Evolutionary conservation across 148 eudicot genomes (phyloP).

Genomic region (Arbutus unedo): DNA sequence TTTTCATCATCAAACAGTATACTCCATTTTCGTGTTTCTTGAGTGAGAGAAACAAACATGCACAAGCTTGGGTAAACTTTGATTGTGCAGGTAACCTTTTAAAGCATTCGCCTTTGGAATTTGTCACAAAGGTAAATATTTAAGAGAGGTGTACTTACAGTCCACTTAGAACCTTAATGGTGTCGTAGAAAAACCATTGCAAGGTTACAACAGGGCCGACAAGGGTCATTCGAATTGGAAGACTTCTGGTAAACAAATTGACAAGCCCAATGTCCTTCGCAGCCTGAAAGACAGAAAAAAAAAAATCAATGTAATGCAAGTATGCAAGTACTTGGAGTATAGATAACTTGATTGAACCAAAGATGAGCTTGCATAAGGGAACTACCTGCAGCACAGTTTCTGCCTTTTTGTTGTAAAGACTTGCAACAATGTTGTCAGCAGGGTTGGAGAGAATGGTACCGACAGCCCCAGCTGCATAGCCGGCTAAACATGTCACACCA

Average conservation of each 20-base stretch:
- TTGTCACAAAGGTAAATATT: too few relatives aligned
- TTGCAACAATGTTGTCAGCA: constrained; percentile 81
- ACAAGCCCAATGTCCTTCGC: constrained; percentile 72
- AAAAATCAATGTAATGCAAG: neutral
- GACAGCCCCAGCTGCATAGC: constrained; percentile 87
- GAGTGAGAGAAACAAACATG: too few relatives aligned
- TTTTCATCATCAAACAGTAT: too few relatives aligned
- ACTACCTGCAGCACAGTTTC: constrained; percentile 57
- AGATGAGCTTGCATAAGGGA: constrained; percentile 8
- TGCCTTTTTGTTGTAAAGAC: constrained; percentile 80
- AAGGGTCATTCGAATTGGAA: constrained; percentile 72
- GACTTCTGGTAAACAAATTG: constrained; percentile 85
- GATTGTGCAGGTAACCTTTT: neutral
- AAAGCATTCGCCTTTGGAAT: neutral
- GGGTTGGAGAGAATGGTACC: constrained; percentile 85
- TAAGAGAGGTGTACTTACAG: constrained; percentile 56
- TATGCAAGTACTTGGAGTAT: neutral
- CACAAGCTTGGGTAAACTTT: neutral
- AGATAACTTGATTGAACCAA: constrained; percentile 4
- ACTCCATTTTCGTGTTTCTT: too few relatives aligned
- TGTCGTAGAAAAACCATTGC: constrained; percentile 93
- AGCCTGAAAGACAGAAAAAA: constrained; percentile 43
- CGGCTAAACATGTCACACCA: constrained; percentile 85
- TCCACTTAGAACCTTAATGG: constrained; percentile 76
- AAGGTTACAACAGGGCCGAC: constrained; percentile 90